A percentile compares a stretch with the other conserved stretches of the same genome.
Evolutionary conservation across 345 rosid genomes (phyloP).

Genomic region (Eucalyptus erythrocorys): DNA sequence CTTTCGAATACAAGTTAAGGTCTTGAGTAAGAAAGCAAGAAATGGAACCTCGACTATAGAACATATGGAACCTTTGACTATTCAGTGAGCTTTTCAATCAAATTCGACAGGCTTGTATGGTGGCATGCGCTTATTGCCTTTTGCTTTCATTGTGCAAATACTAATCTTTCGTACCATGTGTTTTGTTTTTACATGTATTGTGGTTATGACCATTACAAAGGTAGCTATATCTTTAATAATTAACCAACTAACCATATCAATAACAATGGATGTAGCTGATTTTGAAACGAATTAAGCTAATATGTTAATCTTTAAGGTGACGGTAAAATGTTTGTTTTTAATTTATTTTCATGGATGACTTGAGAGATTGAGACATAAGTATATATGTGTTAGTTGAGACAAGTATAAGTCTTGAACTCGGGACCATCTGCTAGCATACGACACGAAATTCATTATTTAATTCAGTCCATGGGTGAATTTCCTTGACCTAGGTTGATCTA

Average conservation of each 20-base stretch:
- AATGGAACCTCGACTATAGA: background rate
- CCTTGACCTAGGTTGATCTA: background rate
- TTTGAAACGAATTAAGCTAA: background rate
- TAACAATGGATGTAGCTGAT: accelerated
- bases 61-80: background rate
- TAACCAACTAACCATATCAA: background rate
- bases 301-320: background rate
- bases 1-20: background rate
- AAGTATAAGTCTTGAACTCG: background rate
- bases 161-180: background rate
- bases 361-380: background rate
- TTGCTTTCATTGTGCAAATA: background rate
- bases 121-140: background rate
- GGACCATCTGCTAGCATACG: background rate
- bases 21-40: background rate
- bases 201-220: background rate
- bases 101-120: background rate
- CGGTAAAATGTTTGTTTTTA: background rate
- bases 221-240: background rate
- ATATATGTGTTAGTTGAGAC: background rate
- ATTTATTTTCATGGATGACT: background rate
- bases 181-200: background rate
- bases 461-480: background rate
- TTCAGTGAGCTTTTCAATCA: background rate
- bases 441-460: background rate